These are phyloP conservation scores for Thalassia testudinum DNA, from an alignment of 116 monocot species.

Conservation along the genomic window DNA sequence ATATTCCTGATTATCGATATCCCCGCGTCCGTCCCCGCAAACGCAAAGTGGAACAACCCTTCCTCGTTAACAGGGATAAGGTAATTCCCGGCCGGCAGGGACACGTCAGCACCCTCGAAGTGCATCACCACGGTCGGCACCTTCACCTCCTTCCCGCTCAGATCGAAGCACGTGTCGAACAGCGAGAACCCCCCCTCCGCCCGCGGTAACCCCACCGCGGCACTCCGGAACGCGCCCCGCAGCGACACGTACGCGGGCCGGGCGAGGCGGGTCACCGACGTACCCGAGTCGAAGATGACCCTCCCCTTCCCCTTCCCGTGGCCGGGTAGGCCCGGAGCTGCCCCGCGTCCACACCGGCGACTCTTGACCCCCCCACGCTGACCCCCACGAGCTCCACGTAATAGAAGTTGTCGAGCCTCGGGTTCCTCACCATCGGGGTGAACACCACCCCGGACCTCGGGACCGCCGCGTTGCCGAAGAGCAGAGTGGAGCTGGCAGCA, in stretches of 20 bases:
- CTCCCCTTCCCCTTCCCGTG: conserved; percentile 51
- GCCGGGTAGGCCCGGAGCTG: conserved; percentile 41
- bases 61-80: conserved; percentile 18
- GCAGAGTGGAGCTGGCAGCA: conserved; percentile 17
- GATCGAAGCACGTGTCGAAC: conserved; percentile 31
- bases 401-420: conserved; percentile 68
- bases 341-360: conserved; percentile 27
- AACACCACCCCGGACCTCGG: conserved; percentile 15
- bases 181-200: conserved; percentile 14
- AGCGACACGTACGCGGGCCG: conserved; percentile 19
- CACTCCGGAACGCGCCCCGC: conserved; percentile 21
- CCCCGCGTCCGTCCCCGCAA: conserved; percentile 18
- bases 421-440: conserved; percentile 60
- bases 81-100: conserved; percentile 21
- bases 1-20: conserved; percentile 31
- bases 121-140: conserved; percentile 30
- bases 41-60: conserved; percentile 31
- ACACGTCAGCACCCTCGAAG: conserved; percentile 6
- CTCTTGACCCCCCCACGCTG: conserved; percentile 67
- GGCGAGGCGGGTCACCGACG: conserved; percentile 24
- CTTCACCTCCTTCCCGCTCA: conserved; percentile 16
- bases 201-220: conserved; percentile 3
- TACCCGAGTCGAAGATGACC: conserved; percentile 15
- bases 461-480: conserved; percentile 34
- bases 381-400: conserved; percentile 59